Evolutionary conservation across 2,329 filamentous ascomycete genomes (phyloP).

Genomic region (Graphium sp.): DNA sequence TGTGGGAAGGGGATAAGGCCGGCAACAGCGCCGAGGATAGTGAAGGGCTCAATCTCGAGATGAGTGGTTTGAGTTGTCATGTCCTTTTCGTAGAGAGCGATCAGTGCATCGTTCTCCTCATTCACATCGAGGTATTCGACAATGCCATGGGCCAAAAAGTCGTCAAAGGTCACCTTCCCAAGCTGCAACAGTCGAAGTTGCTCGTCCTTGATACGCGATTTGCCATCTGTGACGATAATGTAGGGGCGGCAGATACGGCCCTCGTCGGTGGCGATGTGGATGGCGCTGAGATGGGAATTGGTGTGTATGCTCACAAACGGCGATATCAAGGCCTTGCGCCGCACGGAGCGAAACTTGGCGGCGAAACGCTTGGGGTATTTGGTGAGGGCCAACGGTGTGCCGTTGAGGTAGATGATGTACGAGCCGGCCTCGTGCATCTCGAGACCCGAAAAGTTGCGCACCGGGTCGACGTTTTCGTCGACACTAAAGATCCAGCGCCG

Average conservation of each 20-base stretch:
- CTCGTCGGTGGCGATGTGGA: constrained; percentile 94
- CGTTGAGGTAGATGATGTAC: constrained; percentile 90
- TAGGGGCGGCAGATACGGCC: constrained; percentile 90
- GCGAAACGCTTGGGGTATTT: constrained; percentile 76
- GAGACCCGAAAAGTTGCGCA: constrained; percentile 54
- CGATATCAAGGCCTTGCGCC: constrained; percentile 80
- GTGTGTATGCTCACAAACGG: constrained; percentile 95
- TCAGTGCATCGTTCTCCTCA: constrained; percentile 92
- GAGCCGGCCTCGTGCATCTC: constrained; percentile 74
- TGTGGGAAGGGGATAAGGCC: constrained; percentile 95
- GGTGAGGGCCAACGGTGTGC: constrained; percentile 80
- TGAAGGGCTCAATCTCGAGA: constrained; percentile 95
- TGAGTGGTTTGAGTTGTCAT: constrained; percentile 78
- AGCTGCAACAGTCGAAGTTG: constrained; percentile 71
- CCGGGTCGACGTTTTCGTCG: constrained; percentile 65
- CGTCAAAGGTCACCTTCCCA: constrained; percentile 79
- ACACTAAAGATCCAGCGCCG: constrained; percentile 73
- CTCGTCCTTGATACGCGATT: constrained; percentile 60
- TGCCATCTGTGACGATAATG: constrained; percentile 82
- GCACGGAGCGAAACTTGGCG: constrained; percentile 67
- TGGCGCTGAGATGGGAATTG: constrained; percentile 79
- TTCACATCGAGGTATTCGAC: constrained; percentile 97
- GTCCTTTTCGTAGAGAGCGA: constrained; percentile 75
- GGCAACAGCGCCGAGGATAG: constrained; percentile 84
- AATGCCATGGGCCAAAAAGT: constrained; percentile 76